Conservation (phyloP, 352 stramenopile species). For the Thraustotheca clavata region DNA sequence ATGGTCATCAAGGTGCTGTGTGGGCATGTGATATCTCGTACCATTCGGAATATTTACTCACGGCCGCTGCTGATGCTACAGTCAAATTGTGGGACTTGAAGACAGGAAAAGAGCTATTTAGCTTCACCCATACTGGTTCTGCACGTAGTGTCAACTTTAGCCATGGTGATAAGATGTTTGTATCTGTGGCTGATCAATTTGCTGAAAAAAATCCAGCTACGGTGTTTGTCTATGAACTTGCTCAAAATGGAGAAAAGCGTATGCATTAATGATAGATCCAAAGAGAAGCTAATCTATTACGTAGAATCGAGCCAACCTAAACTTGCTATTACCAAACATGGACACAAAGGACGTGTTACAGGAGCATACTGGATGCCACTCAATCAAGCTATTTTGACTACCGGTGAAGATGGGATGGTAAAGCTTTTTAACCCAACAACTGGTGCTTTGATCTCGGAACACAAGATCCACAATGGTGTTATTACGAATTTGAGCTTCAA, state of each 20-base stretch:
- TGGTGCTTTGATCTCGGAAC: constrained; percentile 59
- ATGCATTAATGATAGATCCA: constrained; percentile 22
- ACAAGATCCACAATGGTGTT: constrained; percentile 91
- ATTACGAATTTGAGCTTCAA: constrained; percentile 96
- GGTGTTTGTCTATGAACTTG: constrained; percentile 78
- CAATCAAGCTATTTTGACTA: constrained; percentile 84
- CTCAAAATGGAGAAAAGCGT: constrained; percentile 51
- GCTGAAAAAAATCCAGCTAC: constrained; percentile 62
- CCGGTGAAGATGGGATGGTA: constrained; percentile 65
- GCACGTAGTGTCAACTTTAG: constrained; percentile 82
- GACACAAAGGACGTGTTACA: constrained; percentile 71
- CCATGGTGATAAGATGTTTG: constrained; percentile 77
- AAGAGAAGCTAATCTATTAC: not conserved
- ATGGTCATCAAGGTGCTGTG: constrained; percentile 95
- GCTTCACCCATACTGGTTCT: constrained; percentile 73
- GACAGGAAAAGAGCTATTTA: constrained; percentile 82
- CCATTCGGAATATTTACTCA: constrained; percentile 91
- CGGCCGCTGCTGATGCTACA: constrained; percentile 92
- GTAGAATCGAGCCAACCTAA: constrained; percentile 30
- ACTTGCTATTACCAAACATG: constrained; percentile 68
- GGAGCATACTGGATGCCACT: constrained; percentile 79
- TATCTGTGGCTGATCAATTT: constrained; percentile 81
- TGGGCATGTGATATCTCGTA: constrained; percentile 94
- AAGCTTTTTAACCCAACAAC: constrained; percentile 77
- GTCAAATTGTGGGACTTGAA: constrained; percentile 89